Evolutionary conservation across 192 early-diverging fungal genomes (phyloP).

Genomic region (Coemansia sp.): DNA sequence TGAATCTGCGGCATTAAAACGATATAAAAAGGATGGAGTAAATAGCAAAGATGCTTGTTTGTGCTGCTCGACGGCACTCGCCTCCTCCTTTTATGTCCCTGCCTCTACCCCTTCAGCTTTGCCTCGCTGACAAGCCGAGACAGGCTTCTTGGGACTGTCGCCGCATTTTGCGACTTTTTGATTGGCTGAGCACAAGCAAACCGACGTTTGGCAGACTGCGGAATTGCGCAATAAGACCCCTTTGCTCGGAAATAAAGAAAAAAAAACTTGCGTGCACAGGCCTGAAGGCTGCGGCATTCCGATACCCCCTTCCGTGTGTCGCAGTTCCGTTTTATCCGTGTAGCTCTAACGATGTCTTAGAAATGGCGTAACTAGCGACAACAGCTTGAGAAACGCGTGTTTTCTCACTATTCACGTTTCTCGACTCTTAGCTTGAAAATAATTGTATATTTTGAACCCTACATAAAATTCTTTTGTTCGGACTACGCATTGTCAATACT

Average conservation of each 20-base stretch:
- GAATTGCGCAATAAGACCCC: not conserved
- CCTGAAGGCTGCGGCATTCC: not conserved
- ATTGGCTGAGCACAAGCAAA: not conserved
- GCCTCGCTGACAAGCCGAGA: not conserved
- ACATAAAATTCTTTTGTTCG: too few relatives aligned
- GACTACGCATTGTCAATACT: too few relatives aligned
- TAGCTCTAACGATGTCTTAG: not conserved
- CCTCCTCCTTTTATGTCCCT: not conserved
- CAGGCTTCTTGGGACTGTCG: not conserved
- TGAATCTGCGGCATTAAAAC: not conserved
- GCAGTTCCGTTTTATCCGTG: not conserved
- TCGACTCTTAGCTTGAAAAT: too few relatives aligned
- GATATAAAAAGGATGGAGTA: not conserved
- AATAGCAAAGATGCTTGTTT: not conserved
- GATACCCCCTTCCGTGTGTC: not conserved
- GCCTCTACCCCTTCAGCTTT: not conserved
- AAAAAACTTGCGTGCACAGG: not conserved
- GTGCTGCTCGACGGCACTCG: not conserved
- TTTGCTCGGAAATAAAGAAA: not conserved
- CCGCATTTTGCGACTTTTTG: not conserved
- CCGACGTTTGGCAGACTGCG: not conserved
- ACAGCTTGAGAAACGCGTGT: not conserved
- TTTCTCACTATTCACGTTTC: not conserved
- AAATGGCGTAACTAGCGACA: too few relatives aligned
- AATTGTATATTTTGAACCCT: too few relatives aligned